Evolutionary conservation across 2,329 filamentous ascomycete species (phyloP), one percentile per base, ranked within the genome.

Genomic region (Fusarium musae): DNA sequence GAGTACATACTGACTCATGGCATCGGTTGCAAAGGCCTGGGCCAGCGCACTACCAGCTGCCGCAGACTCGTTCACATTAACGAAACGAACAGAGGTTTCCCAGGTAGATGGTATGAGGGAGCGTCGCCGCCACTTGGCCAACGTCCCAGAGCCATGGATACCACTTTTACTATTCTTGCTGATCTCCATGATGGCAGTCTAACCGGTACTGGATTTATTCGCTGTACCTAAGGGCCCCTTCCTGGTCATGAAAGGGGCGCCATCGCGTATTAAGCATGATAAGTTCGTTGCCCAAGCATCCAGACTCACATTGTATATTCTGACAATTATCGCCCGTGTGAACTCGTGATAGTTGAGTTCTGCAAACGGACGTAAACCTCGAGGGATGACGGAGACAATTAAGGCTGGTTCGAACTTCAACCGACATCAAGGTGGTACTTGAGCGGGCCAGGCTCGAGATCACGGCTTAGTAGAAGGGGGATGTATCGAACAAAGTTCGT

Each of bases 1-100:
- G 77, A 95, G 86, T 77, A 94, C 90, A 83, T 96, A 96, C 80
- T 89, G 87, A 70, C 91, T 90, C 71, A 94, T 88, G 66, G 93
- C 89, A 81, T 96, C 93, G 69, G 90, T 85, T 65, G 89, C 91
- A 84, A 97, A 96, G 72, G 93, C 92, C 80, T 94, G 90, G 52
- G 93, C 92, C 75, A 97, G 88, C 78, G 91, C 91, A 40, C 88
- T 84, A 32, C 91, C 93, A 37, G 93, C 93, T 79, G 90, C 88
- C 79, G 91, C 90, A 84, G 90, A 92, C 83, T 95, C 93, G 64
- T 87, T 84, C 78, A 91, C 87, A 71, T 85, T 84, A 73, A 95
- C 84, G 67, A 88, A 81, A 71, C 93, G 92, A 76, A 94, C 87
- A 58, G 84, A 82, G 74, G 87, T 84, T 69, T 87, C 85, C 87